Evolutionary conservation across 306 rosid genomes (phyloP).

Genomic region (Astragalus glycyphyllos): DNA sequence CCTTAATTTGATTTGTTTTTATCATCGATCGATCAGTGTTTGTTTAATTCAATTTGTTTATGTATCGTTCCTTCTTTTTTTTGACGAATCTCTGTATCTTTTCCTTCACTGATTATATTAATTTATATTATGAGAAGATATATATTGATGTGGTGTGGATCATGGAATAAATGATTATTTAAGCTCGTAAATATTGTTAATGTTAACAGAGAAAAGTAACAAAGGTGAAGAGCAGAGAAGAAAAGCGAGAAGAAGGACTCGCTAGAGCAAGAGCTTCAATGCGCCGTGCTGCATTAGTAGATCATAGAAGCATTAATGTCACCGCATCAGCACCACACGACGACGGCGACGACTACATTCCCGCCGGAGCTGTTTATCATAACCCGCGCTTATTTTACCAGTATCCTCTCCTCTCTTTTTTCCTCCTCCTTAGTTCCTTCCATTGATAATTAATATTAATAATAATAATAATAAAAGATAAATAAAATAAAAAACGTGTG

Average conservation of each 20-base stretch:
- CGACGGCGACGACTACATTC: slow-evolving; percentile 21
- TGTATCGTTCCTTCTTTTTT: not conserved
- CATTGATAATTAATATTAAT: not conserved
- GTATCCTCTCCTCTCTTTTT: slow-evolving; percentile 31
- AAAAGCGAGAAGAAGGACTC: slow-evolving; percentile 46
- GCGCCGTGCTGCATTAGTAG: slow-evolving; percentile 28
- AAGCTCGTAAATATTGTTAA: not conserved
- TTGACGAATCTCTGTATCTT: no score
- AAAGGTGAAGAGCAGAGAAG: slow-evolving; percentile 22
- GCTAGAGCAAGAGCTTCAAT: slow-evolving; percentile 50
- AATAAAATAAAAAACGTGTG: slow-evolving; percentile 3
- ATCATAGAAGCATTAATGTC: slow-evolving; percentile 12
- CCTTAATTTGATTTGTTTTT: slow-evolving; percentile 14
- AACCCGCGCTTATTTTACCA: slow-evolving; percentile 50
- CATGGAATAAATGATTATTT: not conserved
- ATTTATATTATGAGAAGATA: no score
- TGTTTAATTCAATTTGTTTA: slow-evolving; percentile 5
- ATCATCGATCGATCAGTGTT: not conserved
- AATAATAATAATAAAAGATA: not conserved
- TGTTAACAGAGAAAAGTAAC: slow-evolving; percentile 32
- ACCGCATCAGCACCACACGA: not conserved
- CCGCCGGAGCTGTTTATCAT: slow-evolving; percentile 44
- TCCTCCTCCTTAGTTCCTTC: not conserved
- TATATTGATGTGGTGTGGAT: not conserved
- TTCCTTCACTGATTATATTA: not conserved